These are phyloP conservation scores for Orychophragmus violaceus DNA, from an alignment of 345 rosid genomes.

Conservation along the genomic window DNA sequence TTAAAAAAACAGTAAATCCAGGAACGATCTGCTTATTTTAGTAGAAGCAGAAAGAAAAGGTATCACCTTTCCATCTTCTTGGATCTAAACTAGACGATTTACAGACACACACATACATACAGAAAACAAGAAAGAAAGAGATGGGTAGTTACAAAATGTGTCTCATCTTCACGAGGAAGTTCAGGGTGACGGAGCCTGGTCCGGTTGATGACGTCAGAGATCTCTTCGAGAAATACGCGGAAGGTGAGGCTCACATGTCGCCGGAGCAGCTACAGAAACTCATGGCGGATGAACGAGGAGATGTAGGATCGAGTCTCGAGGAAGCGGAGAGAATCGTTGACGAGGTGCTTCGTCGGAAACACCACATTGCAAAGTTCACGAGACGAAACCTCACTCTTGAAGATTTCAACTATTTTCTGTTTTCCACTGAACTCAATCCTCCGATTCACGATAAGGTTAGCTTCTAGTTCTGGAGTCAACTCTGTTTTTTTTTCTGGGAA, in stretches of 20 bases:
- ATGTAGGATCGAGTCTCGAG: constrained; percentile 28
- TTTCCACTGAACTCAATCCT: constrained; percentile 59
- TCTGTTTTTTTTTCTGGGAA: not conserved
- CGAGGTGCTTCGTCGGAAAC: constrained; percentile 48
- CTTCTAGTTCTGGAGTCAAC: not conserved
- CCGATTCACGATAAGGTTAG: constrained; percentile 46
- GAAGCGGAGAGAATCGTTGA: constrained; percentile 56
- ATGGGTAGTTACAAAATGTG: constrained; percentile 76
- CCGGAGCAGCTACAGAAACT: constrained; percentile 60
- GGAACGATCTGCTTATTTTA: constrained; percentile 9
- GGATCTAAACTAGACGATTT: constrained; percentile 21
- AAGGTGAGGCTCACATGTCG: constrained; percentile 51
- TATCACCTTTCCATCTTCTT: constrained; percentile 19
- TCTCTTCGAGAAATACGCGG: constrained; percentile 49
- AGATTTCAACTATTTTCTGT: constrained; percentile 54
- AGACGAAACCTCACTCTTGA: constrained; percentile 62
- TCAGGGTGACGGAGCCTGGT: constrained; percentile 50
- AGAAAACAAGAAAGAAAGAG: not conserved
- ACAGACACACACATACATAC: not conserved
- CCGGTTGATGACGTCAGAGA: constrained; percentile 62
- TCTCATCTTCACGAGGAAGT: constrained; percentile 63
- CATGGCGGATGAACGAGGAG: constrained; percentile 39
- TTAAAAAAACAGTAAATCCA: not conserved
- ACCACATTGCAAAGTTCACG: constrained; percentile 56
- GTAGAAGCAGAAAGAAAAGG: not conserved